Percentiles rank a stretch among this genome's conserved stretches.
Conservation (phyloP, 495 filamentous ascomycete species). For the Bryoglossum gracile region DNA sequence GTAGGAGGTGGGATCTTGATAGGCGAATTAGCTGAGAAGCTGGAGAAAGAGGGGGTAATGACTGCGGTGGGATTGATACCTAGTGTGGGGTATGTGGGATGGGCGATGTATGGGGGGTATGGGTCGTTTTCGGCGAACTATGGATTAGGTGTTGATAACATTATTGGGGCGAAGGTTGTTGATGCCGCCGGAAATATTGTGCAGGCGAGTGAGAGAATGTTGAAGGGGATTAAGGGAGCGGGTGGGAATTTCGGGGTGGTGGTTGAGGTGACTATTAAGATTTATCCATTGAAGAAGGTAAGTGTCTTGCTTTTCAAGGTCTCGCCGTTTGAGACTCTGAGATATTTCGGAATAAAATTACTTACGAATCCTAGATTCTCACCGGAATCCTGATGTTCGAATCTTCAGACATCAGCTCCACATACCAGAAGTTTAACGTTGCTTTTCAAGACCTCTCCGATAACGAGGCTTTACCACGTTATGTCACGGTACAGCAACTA, state of each 20-base stretch:
- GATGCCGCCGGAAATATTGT: conserved; percentile 29
- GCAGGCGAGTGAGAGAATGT: conserved; percentile 28
- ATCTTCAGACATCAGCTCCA: conserved; percentile 21
- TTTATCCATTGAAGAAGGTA: conserved; percentile 24
- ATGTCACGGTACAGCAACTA: conserved; percentile 27
- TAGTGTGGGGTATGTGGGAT: conserved; percentile 32
- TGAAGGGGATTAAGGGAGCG: conserved; percentile 33
- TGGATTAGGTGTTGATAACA: conserved; percentile 35
- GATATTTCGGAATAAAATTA: too few species aligned
- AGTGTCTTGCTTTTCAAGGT: conserved; percentile 5
- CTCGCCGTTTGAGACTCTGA: neutral
- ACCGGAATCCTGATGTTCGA: conserved; percentile 31
- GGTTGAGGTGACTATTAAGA: conserved; percentile 30
- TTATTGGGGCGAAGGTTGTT: conserved; percentile 34
- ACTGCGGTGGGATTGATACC: conserved; percentile 27
- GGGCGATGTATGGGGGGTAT: conserved; percentile 35
- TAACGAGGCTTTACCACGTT: conserved; percentile 22
- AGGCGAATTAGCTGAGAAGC: conserved; percentile 22
- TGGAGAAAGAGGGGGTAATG: conserved; percentile 27
- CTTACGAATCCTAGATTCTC: conserved; percentile 24
- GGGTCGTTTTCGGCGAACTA: conserved; percentile 28
- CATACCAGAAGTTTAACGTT: conserved; percentile 24
- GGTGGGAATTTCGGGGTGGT: conserved; percentile 37
- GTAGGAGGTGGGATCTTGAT: conserved; percentile 34
- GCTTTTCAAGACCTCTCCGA: conserved; percentile 20